Evolutionary conservation across 768 basidiomycete species (phyloP).

Genomic region (Mrakia gelida): DNA sequence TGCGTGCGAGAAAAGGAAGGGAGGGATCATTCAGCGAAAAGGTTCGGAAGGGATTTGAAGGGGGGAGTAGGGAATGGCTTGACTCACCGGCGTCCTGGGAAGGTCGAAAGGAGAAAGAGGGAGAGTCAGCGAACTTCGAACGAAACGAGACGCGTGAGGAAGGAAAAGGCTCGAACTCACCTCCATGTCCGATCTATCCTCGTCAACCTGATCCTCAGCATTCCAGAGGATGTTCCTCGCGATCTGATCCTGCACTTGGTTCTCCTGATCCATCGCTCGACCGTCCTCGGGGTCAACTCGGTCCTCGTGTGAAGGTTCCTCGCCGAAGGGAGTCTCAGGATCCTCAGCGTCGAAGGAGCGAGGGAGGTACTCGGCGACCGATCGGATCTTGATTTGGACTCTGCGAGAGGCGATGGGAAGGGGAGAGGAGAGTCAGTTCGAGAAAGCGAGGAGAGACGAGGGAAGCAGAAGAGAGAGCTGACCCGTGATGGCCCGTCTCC

Average conservation of each 20-base stretch:
- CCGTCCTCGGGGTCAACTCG: background rate
- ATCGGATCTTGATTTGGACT: conserved; percentile 18
- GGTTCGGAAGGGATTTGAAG: background rate
- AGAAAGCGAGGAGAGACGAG: background rate
- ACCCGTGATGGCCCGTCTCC: conserved; percentile 25
- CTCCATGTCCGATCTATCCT: background rate
- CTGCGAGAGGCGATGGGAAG: background rate
- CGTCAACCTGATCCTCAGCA: conserved; percentile 6
- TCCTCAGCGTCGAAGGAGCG: background rate
- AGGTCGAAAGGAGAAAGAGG: background rate
- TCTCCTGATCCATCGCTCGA: background rate
- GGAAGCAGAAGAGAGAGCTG: background rate
- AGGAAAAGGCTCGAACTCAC: background rate
- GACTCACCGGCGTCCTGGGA: background rate
- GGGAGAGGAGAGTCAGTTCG: background rate
- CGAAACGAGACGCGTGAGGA: background rate
- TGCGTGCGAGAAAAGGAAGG: background rate
- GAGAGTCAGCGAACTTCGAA: background rate
- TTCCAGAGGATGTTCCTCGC: conserved; percentile 7
- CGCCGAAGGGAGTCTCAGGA: background rate
- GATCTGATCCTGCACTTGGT: background rate
- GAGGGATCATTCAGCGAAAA: background rate
- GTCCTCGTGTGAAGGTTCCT: background rate
- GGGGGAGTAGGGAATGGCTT: background rate
- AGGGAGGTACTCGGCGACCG: conserved; percentile 21